These are phyloP conservation scores for Eucalyptus leucophloia DNA, from an alignment of 345 rosid species.

Conservation along the genomic window DNA sequence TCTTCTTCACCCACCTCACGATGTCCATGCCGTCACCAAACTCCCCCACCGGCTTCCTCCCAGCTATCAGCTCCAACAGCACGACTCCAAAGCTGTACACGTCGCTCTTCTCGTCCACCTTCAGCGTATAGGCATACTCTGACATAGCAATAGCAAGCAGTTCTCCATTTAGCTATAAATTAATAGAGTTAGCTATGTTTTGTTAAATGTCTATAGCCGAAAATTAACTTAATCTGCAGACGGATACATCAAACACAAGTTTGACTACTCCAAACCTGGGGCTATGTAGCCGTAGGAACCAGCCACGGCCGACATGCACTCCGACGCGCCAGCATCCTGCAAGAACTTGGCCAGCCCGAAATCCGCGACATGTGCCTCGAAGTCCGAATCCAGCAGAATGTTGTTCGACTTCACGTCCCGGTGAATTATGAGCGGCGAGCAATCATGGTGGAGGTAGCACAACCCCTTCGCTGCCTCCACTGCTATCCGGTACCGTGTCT, in stretches of 20 bases:
- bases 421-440: constrained; percentile 81
- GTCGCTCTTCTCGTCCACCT: constrained; percentile 87
- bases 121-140: constrained; percentile 89
- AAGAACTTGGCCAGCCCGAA: constrained; percentile 95
- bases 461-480: constrained; percentile 74
- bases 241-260: background rate
- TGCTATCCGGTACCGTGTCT: constrained; percentile 55
- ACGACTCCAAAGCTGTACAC: constrained; percentile 95
- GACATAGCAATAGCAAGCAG: background rate
- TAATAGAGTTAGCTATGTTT: background rate
- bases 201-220: background rate
- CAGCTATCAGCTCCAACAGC: constrained; percentile 69
- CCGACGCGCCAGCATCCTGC: constrained; percentile 64
- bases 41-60: constrained; percentile 81
- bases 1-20: constrained; percentile 83
- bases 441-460: constrained; percentile 91
- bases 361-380: constrained; percentile 89
- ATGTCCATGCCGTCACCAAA: constrained; percentile 94
- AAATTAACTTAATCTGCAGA: background rate
- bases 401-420: constrained; percentile 90
- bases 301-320: constrained; percentile 84
- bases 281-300: constrained; percentile 97
- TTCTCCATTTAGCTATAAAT: background rate
- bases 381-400: constrained; percentile 67
- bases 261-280: constrained; percentile 37